Evolutionary conservation across 331 rosid species (phyloP).

Genomic region (Malus hybrid): DNA sequence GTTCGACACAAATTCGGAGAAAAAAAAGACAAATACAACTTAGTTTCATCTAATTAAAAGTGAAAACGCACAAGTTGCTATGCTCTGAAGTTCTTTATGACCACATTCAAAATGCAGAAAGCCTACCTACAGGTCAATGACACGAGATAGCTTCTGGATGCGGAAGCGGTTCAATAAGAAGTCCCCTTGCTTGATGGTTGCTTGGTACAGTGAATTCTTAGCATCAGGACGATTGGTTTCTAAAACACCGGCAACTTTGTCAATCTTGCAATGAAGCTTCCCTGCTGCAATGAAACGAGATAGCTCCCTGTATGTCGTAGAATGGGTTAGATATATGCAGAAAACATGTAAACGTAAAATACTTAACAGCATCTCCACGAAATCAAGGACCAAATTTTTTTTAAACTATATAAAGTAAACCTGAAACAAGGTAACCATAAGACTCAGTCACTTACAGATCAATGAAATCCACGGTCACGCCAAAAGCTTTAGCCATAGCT

Average conservation of each 20-base stretch:
- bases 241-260: conserved; percentile 89
- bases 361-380: background rate
- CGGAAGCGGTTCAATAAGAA: conserved; percentile 80
- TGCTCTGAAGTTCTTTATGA: background rate
- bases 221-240: conserved; percentile 96
- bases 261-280: conserved; percentile 96
- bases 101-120: background rate
- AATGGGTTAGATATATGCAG: background rate
- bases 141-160: conserved; percentile 93
- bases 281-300: conserved; percentile 98
- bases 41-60: background rate
- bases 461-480: conserved; percentile 87
- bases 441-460: conserved; percentile 61
- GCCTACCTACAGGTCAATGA: conserved; percentile 58
- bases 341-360: background rate
- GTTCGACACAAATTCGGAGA: background rate
- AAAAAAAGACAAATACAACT: background rate
- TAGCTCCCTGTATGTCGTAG: conserved; percentile 63
- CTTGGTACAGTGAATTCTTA: conserved; percentile 91
- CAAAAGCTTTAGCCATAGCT: conserved; percentile 98
- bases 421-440: background rate
- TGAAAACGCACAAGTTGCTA: background rate
- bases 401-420: background rate
- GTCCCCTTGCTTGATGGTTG: conserved; percentile 97
- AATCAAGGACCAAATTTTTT: background rate